A percentile compares a stretch with the other conserved stretches of the same genome.
Conservation (phyloP, 2,329 filamentous ascomycete species). For the Septoria linicola region DNA sequence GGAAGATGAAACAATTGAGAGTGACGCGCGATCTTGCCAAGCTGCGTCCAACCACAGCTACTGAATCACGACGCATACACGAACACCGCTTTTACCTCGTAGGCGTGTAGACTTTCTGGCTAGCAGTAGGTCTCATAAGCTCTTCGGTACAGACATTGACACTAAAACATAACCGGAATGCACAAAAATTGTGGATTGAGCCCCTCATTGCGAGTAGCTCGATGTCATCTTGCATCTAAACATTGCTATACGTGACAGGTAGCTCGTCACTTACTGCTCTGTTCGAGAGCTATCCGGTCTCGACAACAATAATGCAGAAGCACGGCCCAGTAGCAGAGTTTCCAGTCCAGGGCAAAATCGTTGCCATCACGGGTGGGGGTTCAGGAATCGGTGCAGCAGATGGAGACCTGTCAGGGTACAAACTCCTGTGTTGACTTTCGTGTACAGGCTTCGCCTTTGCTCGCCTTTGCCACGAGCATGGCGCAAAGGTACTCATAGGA, state of each 20-base stretch:
- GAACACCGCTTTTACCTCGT: too few species aligned
- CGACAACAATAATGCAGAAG: constrained; percentile 16
- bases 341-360: constrained; percentile 25
- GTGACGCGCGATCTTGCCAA: constrained; percentile 7
- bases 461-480: constrained; percentile 21
- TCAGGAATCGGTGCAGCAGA: not conserved
- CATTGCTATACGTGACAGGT: not conserved
- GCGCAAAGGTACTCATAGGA: constrained; percentile 25
- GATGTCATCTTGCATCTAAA: not conserved
- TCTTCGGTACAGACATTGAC: not conserved
- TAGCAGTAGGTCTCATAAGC: not conserved
- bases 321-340: constrained; percentile 28
- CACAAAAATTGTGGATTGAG: not conserved
- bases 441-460: constrained; percentile 22
- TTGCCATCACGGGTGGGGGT: constrained; percentile 19
- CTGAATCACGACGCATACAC: too few species aligned
- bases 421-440: not conserved
- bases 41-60: not conserved
- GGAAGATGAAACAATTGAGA: constrained; percentile 2
- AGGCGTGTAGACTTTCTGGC: too few species aligned
- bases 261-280: not conserved
- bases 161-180: not conserved
- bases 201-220: not conserved
- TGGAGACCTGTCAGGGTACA: not conserved
- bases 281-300: not conserved